Base-by-base conservation (phyloP, 208 protist species). In the Phytomonas serpens region DNA sequence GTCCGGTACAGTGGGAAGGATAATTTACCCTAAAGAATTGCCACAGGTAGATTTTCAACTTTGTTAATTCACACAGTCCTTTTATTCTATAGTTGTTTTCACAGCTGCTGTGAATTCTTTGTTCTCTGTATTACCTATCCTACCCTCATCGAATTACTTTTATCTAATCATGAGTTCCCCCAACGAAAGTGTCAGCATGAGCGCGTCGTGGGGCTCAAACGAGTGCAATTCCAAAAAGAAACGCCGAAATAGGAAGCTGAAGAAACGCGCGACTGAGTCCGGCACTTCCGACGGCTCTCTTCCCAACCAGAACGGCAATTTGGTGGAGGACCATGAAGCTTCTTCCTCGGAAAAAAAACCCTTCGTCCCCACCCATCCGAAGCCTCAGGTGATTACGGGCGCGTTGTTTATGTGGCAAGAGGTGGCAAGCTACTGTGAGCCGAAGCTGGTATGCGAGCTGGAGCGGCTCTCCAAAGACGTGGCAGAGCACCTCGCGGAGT, bases 341-440 rank as follows among this genome's bases (percentile, higher is more conserved):
- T 11, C 40, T 11, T 2, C 5, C 5, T 19, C 52, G 7, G 64
- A 73, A 30, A 23, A 11, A 6, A 30, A 61, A 37, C 77, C 71
- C 9, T 80, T 74, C 62, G 64, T 79, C 61, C 80, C 84, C 78
- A 79, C 66, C 61, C 82, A 66, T 29, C 77, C 77, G 23, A 86
- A 90, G 70, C 73, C 76, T 1, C 69, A 57, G 4, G 80, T 80
- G 27, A 27, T 87, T 27, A 78, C 78, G 3, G 64, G 29, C 6
- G 76, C 76, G 6, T 79, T 93, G 14, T 93, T 91, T 63, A 80
- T 88, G 80, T 95, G 90, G 87, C 85, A 87, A 64, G 69, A 73
- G 13, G 80, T 93, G 30, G 90, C 87, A 1, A 67, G 75, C 71
- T 95, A 90, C 76, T 80, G 74, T 47, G 32, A 67, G 19, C 87